Conservation (phyloP, 1,139 yeast species). For the Kodamaea arcana region DNA sequence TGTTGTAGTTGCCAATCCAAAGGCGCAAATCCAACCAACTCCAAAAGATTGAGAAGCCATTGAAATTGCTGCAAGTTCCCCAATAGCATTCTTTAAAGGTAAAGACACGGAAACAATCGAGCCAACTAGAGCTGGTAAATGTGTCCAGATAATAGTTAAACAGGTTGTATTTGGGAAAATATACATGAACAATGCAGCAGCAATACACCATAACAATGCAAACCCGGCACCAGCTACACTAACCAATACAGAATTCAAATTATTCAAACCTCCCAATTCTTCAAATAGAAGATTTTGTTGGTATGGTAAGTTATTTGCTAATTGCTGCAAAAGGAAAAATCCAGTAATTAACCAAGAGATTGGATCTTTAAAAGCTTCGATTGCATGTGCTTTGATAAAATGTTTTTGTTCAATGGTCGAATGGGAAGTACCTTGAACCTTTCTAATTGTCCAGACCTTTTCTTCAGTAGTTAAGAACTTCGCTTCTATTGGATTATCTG, state of each 20-base stretch:
- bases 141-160: constrained; percentile 17
- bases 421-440: constrained; percentile 36
- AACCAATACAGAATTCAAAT: constrained; percentile 46
- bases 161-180: constrained; percentile 16
- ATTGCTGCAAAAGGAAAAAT: constrained; percentile 36
- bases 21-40: constrained; percentile 19
- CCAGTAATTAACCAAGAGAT: constrained; percentile 42
- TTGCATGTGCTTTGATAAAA: constrained; percentile 39
- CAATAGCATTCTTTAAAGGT: constrained; percentile 37
- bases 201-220: constrained; percentile 28
- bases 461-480: constrained; percentile 34
- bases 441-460: constrained; percentile 42
- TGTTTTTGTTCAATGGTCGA: constrained; percentile 42
- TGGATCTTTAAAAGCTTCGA: constrained; percentile 45
- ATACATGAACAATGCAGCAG: constrained; percentile 24
- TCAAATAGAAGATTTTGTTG: constrained; percentile 43
- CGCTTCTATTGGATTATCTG: constrained; percentile 42
- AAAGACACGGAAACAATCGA: constrained; percentile 41
- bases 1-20: constrained; percentile 23
- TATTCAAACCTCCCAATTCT: constrained; percentile 34
- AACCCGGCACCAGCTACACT: constrained; percentile 49
- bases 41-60: constrained; percentile 20
- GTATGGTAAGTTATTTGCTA: constrained; percentile 46
- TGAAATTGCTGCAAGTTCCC: constrained; percentile 32
- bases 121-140: constrained; percentile 41